Conservation (phyloP, 2,329 filamentous ascomycete species). For the Sclerotinia spermophila region DNA sequence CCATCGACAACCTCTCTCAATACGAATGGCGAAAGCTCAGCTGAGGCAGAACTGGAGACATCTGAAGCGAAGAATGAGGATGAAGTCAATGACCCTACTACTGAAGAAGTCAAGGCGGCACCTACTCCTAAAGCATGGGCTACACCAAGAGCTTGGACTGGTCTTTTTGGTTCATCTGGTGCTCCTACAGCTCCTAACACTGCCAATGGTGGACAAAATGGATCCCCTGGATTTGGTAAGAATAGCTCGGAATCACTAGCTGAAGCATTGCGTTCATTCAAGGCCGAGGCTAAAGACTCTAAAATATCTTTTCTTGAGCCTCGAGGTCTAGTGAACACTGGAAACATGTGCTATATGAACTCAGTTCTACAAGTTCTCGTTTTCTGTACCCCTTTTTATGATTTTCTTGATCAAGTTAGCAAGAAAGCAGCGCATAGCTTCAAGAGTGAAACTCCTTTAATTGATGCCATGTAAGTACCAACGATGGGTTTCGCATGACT, state of each 20-base stretch:
- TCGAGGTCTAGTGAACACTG: conserved; percentile 89
- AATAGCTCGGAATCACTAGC: conserved; percentile 61
- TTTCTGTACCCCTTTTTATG: conserved; percentile 91
- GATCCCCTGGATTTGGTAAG: conserved; percentile 37
- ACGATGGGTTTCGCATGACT: background rate
- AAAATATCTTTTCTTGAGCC: conserved; percentile 85
- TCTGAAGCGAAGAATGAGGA: background rate
- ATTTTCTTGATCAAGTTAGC: conserved; percentile 83
- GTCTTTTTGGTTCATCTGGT: conserved; percentile 51
- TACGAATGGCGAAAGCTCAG: conserved; percentile 21
- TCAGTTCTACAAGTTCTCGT: conserved; percentile 94
- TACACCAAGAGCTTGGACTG: conserved; percentile 65
- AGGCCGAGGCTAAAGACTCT: conserved; percentile 51
- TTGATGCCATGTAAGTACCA: conserved; percentile 82
- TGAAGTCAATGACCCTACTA: conserved; percentile 11
- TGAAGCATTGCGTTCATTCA: conserved; percentile 73
- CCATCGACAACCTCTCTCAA: conserved; percentile 24
- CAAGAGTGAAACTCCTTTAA: conserved; percentile 88
- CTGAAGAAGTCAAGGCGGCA: conserved; percentile 37
- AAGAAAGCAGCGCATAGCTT: conserved; percentile 84
- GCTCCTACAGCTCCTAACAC: conserved; percentile 41
- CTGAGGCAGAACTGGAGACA: conserved; percentile 16
- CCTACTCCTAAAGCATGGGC: conserved; percentile 41
- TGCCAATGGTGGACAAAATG: conserved; percentile 36
- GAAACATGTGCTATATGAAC: conserved; percentile 99